Conservation (phyloP, 225 moss, liverwort and hornwort species). For the Physcomitrium patens region DNA sequence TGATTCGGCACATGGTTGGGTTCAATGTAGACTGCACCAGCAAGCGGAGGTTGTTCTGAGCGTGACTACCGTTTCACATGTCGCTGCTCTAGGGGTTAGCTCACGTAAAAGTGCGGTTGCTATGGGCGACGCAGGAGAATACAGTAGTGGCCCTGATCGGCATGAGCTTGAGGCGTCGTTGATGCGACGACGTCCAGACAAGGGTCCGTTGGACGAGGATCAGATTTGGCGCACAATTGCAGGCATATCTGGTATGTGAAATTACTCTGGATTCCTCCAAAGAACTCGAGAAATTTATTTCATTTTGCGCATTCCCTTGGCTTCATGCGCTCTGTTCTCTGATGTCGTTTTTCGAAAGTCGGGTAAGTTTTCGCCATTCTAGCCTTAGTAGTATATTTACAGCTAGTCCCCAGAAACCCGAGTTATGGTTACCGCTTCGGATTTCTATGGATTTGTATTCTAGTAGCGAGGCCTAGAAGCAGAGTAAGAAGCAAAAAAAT, state of each 20-base stretch:
- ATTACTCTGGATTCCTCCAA: neutral
- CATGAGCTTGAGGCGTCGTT: slow-evolving; percentile 34
- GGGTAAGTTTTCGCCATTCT: neutral
- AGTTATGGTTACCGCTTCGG: too few relatives aligned
- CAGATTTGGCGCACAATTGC: slow-evolving; percentile 60
- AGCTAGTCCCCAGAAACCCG: neutral
- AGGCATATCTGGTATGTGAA: slow-evolving; percentile 49
- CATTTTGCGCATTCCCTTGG: neutral
- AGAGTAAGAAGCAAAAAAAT: neutral
- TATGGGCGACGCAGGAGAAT: slow-evolving; percentile 33
- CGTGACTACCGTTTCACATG: too few relatives aligned
- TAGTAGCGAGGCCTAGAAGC: neutral
- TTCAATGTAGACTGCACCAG: too few relatives aligned
- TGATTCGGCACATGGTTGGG: too few relatives aligned
- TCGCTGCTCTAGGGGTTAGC: neutral
- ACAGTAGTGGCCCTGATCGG: slow-evolving; percentile 1
- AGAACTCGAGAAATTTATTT: neutral
- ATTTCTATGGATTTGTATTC: neutral
- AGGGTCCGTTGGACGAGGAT: slow-evolving; percentile 20
- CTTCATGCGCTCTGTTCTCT: too few relatives aligned
- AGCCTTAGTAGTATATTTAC: neutral
- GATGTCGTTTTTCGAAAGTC: neutral
- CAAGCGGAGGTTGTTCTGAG: too few relatives aligned
- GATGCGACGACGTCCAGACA: slow-evolving; percentile 21
- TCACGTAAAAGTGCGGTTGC: neutral